Evolutionary conservation across 768 basidiomycete genomes (phyloP).

Genomic region (Xanthoconium purpureum): DNA sequence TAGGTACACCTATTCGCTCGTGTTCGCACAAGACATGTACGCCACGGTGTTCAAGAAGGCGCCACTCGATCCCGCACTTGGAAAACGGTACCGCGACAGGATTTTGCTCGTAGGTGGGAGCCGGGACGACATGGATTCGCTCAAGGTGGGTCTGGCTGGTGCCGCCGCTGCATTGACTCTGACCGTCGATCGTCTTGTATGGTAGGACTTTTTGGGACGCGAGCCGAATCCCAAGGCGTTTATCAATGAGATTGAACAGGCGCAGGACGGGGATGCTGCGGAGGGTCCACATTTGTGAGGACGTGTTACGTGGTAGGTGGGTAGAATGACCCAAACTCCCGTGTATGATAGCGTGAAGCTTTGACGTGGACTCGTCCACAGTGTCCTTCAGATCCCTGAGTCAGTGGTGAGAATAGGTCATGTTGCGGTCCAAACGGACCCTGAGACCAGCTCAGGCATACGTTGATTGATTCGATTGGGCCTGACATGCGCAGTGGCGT

Average conservation of each 20-base stretch:
- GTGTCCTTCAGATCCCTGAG: no score
- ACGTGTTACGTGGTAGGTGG: no score
- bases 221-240: constrained; percentile 74
- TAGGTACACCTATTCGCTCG: constrained; percentile 71
- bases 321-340: no score
- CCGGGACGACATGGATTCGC: constrained; percentile 62
- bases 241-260: constrained; percentile 47
- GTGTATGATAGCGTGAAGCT: no score
- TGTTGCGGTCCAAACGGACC: no score
- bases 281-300: not conserved
- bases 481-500: no score
- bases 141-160: not conserved
- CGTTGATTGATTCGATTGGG: no score
- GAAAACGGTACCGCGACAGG: constrained; percentile 67
- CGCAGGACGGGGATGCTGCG: constrained; percentile 16
- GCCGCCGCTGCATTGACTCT: not conserved
- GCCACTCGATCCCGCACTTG: constrained; percentile 66
- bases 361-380: no score
- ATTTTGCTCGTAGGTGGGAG: constrained; percentile 71
- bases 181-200: no score
- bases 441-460: no score
- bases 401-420: no score
- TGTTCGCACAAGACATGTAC: constrained; percentile 60
- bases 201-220: constrained; percentile 74
- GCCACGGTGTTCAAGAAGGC: constrained; percentile 77